Evolutionary conservation across 257 asterid species (phyloP), one percentile per base, ranked within the genome.

Genomic region (Petrea volubilis): DNA sequence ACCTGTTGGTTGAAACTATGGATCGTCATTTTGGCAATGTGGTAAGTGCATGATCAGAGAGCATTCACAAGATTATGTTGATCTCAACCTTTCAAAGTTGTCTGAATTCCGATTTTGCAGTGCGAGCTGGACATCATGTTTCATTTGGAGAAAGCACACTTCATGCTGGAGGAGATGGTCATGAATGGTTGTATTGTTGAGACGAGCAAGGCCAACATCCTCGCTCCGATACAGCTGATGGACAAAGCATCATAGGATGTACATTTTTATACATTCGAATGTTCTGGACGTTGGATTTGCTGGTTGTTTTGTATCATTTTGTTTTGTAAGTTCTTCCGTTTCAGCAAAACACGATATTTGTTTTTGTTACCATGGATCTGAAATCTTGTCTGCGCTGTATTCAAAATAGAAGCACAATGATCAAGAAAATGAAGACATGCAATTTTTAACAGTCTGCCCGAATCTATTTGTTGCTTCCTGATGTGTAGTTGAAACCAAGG

Each of bases 161-260:
- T 93, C 83, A 93, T 93, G 97, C 87, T 94, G 73, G 98, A 91
- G 87, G 98, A 94, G 79, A 94, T 91, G 98, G 97, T 94, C n/a
- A 94, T 87, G 97, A 94, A 94, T 52, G 98, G 96, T 52, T 91
- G 98, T 74, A 77, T 90, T 13, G 86, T 93, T 12, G 98, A 93
- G 85, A 93, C 97, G 6, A 93, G 98, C 91, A 91, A 93, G 82
- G 52, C 96, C 67, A 93, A 87, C 77, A 91, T 91, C 72, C 82
- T 91, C 75, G 68, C 89, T 55, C 93, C 95, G 2, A 87, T 89
- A 50, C 96, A 91, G 81, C 88, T 91, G 59, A 78, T 89, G 93
- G 97, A 91, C 50, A 91, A 89, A 80, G 88, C 96, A 69, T 81
- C 88, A 27, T 92, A 81, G 78, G 60, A 65, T 28, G 24, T 43